A percentile compares a stretch with the other conserved stretches of the same genome.
Conservation (phyloP, 768 basidiomycete species). For the Russula brevipes region DNA sequence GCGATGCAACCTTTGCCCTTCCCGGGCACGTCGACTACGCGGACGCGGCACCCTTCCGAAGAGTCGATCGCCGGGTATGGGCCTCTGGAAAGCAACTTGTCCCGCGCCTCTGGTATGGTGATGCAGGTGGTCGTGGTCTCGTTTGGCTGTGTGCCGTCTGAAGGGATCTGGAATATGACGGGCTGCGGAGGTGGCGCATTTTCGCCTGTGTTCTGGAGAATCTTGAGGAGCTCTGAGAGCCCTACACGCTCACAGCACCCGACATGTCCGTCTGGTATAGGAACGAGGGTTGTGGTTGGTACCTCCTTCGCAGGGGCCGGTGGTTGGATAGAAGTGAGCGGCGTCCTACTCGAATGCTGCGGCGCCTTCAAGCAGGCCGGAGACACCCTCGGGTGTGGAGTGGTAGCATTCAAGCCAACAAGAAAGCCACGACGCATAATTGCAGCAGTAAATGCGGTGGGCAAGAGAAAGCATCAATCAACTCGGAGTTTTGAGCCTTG, state of each 20-base stretch:
- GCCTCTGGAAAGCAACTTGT: conserved; percentile 12
- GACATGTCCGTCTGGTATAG: conserved; percentile 12
- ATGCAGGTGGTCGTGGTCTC: conserved; percentile 14
- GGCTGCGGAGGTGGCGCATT: background rate
- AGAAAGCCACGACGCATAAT: conserved; percentile 17
- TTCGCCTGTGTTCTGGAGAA: conserved; percentile 8
- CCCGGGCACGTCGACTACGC: conserved; percentile 11
- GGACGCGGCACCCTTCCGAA: conserved; percentile 9
- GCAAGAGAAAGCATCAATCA: background rate
- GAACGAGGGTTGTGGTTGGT: background rate
- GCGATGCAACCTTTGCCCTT: conserved; percentile 35
- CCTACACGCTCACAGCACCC: conserved; percentile 17
- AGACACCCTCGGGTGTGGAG: background rate
- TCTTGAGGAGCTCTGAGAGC: conserved; percentile 12
- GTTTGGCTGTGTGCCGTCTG: background rate
- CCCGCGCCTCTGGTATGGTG: conserved; percentile 8
- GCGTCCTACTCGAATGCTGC: background rate
- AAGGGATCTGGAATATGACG: conserved; percentile 4
- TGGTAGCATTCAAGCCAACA: background rate
- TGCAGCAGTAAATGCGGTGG: background rate
- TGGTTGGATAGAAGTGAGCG: background rate
- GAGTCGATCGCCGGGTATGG: conserved; percentile 12
- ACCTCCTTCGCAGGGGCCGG: background rate
- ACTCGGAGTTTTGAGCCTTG: conserved; percentile 12
- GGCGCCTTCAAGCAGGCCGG: background rate